These are phyloP conservation scores for Trichosporon inkin DNA, from an alignment of 1,284 basidiomycete genomes.

Conservation along the genomic window DNA sequence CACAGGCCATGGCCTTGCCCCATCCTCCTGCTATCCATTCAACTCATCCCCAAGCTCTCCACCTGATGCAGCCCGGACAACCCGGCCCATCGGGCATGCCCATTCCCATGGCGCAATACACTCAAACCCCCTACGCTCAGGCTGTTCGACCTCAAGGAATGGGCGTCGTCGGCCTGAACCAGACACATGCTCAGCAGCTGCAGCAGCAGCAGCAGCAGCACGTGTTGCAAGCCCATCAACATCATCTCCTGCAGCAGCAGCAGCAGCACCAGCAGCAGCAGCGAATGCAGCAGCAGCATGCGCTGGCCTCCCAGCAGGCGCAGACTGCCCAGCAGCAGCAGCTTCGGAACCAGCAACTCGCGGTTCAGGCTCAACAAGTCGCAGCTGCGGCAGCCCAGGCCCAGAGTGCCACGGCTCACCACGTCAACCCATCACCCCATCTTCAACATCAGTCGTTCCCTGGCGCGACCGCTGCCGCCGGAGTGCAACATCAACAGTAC, in stretches of 20 bases:
- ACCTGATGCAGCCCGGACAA: conserved; percentile 32
- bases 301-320: conserved; percentile 12
- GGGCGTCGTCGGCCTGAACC: conserved; percentile 23
- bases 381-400: conserved; percentile 9
- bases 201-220: conserved; percentile 25
- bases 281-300: conserved; percentile 6
- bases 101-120: conserved; percentile 26
- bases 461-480: conserved; percentile 23
- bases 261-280: conserved; percentile 23
- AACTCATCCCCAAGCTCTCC: conserved; percentile 23
- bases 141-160: conserved; percentile 9
- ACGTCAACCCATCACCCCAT: conserved; percentile 40
- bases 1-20: conserved; percentile 46
- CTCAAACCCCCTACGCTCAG: conserved; percentile 16
- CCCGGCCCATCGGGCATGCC: conserved; percentile 31
- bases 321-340: conserved; percentile 19
- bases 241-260: conserved; percentile 18
- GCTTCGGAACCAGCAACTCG: conserved; percentile 20
- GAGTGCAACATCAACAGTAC: conserved; percentile 20
- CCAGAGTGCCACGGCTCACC: conserved; percentile 11
- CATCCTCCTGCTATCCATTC: conserved; percentile 36
- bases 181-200: conserved; percentile 16
- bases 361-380: conserved; percentile 6
- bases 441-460: conserved; percentile 39
- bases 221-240: conserved; percentile 18